Conservation (phyloP, 73 alveolate genomes). For the Breviolum minutum region DNA sequence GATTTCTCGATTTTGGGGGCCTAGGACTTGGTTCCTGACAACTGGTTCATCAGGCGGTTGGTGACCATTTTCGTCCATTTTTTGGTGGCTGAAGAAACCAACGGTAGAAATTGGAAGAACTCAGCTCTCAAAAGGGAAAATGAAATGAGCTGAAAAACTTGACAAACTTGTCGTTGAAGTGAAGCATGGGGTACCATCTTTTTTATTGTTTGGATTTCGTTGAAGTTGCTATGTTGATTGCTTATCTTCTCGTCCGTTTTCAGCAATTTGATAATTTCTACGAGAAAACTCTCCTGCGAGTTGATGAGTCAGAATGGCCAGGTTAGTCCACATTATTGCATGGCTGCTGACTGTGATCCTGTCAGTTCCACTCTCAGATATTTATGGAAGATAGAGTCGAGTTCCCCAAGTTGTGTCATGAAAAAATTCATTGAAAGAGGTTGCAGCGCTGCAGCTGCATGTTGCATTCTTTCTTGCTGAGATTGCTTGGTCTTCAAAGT, state of each 20-base stretch:
- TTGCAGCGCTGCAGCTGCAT: too few relatives aligned
- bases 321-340: slow-evolving; percentile 68
- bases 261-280: neutral
- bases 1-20: too few relatives aligned
- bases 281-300: neutral
- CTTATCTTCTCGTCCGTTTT: neutral
- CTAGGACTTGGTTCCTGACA: slow-evolving; percentile 91
- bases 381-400: too few relatives aligned
- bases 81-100: neutral
- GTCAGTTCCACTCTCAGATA: neutral
- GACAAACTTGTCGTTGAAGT: too few relatives aligned
- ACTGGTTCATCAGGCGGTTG: slow-evolving; percentile 73
- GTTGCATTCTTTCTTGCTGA: too few relatives aligned
- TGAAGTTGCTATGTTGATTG: neutral
- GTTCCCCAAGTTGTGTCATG: too few relatives aligned
- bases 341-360: slow-evolving; percentile 80
- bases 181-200: too few relatives aligned
- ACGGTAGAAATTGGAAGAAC: too few relatives aligned
- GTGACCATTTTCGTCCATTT: neutral
- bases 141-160: neutral
- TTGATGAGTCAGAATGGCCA: neutral
- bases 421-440: too few relatives aligned
- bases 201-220: neutral
- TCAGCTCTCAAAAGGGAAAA: neutral
- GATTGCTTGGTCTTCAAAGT: too few relatives aligned